These are phyloP conservation scores for Blastosporella zonata DNA, from an alignment of 1,284 basidiomycete genomes.

Conservation along the genomic window DNA sequence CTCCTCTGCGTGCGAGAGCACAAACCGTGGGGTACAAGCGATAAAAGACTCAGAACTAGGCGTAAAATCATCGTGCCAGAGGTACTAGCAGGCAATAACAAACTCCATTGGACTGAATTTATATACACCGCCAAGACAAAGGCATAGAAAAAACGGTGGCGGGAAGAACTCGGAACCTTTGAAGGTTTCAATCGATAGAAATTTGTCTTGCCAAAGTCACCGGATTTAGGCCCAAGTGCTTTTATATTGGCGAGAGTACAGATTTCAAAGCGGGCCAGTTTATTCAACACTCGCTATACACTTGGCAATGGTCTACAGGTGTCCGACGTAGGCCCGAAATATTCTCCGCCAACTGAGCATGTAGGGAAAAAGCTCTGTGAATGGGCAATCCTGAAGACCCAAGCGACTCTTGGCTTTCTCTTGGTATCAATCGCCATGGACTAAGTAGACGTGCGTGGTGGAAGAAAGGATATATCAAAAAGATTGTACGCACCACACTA, in stretches of 20 bases:
- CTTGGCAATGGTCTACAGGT: conserved; percentile 9
- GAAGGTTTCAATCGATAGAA: conserved; percentile 10
- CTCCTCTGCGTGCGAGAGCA: neutral
- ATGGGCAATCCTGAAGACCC: neutral
- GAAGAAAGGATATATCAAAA: neutral
- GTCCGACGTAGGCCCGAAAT: conserved; percentile 32
- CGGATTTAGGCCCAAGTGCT: conserved; percentile 1
- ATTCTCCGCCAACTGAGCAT: conserved; percentile 23
- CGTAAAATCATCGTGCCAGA: conserved; percentile 30
- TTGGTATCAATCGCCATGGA: conserved; percentile 3
- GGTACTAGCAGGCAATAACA: neutral
- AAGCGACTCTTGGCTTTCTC: conserved; percentile 10
- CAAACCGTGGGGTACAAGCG: conserved; percentile 24
- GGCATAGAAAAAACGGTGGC: neutral
- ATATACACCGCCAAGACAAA: neutral
- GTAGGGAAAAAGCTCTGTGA: neutral
- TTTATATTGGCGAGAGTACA: neutral
- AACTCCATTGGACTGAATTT: neutral
- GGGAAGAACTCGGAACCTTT: conserved; percentile 27
- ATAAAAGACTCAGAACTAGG: conserved; percentile 25
- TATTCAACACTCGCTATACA: conserved; percentile 5
- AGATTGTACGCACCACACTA: neutral
- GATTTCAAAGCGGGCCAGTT: neutral
- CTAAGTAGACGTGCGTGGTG: neutral
- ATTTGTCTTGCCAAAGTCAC: conserved; percentile 5